phyloP scores from a whole-genome alignment of 371 early-diverging fungal species.

The Mortierella sp. region DNA sequence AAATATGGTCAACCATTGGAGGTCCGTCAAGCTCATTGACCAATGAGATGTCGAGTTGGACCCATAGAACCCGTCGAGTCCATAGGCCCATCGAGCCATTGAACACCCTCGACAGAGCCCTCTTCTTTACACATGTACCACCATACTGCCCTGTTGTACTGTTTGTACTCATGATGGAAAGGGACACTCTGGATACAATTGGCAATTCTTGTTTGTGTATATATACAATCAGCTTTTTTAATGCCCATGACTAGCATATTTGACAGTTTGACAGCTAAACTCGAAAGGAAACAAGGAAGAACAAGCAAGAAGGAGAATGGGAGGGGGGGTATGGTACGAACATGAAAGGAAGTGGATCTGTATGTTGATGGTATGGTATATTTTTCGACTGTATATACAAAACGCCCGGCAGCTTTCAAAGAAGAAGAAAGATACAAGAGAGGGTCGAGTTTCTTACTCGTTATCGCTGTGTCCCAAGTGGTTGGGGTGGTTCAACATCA shows the following conservation, averaged over 20 bases:
- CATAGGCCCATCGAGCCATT: no score
- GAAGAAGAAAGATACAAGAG: background rate
- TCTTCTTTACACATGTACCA: no score
- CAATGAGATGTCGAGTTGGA: no score
- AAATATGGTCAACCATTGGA: no score
- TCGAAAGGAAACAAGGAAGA: background rate
- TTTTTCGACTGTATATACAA: conserved; percentile 15
- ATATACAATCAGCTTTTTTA: conserved; percentile 6
- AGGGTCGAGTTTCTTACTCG: conserved; percentile 16
- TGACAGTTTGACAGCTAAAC: no score
- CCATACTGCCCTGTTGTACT: no score
- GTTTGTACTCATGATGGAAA: no score
- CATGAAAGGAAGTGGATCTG: background rate
- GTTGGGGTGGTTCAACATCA: conserved; percentile 3
- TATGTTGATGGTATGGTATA: background rate
- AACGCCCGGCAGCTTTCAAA: background rate
- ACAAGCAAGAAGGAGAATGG: background rate
- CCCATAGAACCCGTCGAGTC: no score
- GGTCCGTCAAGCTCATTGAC: no score
- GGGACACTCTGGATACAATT: no score
- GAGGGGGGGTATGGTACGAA: no score
- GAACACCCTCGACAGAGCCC: no score
- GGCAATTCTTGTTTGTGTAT: background rate
- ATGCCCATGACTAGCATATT: background rate
- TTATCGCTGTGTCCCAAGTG: conserved; percentile 24